These are phyloP conservation scores for Russula sp. DNA, from an alignment of 768 basidiomycete genomes.

Conservation along the genomic window DNA sequence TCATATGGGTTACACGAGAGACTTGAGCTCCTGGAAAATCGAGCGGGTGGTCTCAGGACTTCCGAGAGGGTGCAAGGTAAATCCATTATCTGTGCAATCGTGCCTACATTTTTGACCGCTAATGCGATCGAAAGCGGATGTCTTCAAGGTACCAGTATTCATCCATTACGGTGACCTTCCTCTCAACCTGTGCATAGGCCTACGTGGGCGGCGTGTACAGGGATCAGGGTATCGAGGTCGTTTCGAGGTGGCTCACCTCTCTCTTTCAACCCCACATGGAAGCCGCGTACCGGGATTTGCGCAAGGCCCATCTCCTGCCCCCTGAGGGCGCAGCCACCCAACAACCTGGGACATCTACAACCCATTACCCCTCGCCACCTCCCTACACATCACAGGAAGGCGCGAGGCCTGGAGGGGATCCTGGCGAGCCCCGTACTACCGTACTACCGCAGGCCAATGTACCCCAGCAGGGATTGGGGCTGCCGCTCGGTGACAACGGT, in stretches of 20 bases:
- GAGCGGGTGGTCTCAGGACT: background rate
- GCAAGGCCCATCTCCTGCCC: background rate
- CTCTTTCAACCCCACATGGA: slow-evolving; percentile 1
- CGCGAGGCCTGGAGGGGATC: no score
- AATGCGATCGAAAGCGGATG: background rate
- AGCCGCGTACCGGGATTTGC: background rate
- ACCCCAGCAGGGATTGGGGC: background rate
- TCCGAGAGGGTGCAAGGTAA: slow-evolving; percentile 3
- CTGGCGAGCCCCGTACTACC: background rate
- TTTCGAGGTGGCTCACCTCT: slow-evolving; percentile 1
- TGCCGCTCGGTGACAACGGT: background rate
- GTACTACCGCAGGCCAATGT: background rate
- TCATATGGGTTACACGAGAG: background rate
- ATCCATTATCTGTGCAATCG: background rate
- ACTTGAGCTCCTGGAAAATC: background rate
- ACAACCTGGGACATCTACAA: background rate
- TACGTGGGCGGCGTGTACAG: slow-evolving; percentile 14
- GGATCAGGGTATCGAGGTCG: slow-evolving; percentile 5
- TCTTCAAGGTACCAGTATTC: slow-evolving; percentile 9
- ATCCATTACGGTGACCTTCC: background rate
- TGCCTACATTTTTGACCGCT: background rate
- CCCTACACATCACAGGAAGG: background rate
- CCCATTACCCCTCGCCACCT: background rate
- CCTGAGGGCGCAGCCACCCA: background rate
- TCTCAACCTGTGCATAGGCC: slow-evolving; percentile 1